Evolutionary conservation across 2,329 filamentous ascomycete genomes (phyloP).

Genomic region (Elsinoe perseae): DNA sequence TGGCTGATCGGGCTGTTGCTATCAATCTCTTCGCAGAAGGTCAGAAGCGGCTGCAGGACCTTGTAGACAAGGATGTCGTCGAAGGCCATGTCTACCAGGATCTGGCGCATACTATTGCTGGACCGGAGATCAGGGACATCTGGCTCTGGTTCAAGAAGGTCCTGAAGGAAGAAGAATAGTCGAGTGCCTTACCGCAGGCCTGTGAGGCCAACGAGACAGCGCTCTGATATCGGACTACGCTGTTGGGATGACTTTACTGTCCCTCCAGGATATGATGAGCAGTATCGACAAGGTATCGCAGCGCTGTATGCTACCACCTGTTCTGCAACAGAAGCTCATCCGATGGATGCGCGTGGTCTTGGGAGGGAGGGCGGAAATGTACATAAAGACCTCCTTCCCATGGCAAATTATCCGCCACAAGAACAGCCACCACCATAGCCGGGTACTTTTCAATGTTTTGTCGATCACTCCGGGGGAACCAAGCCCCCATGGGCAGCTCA

Average conservation of each 20-base stretch:
- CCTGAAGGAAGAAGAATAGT: conserved; percentile 5
- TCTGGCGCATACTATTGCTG: conserved; percentile 9
- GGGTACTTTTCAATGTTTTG: not conserved
- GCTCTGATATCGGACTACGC: not conserved
- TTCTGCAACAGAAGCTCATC: not conserved
- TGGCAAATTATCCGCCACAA: not conserved
- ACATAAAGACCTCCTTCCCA: not conserved
- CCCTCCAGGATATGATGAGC: not conserved
- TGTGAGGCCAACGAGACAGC: too few species aligned
- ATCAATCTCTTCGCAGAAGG: conserved; percentile 8
- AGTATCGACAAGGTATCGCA: not conserved
- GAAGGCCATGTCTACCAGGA: conserved; percentile 10
- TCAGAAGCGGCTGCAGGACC: conserved; percentile 1
- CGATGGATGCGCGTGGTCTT: not conserved
- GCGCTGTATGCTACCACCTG: not conserved
- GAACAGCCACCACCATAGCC: not conserved
- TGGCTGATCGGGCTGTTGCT: conserved; percentile 6
- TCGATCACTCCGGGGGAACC: not conserved
- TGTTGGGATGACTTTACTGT: not conserved
- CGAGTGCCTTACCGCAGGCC: not conserved
- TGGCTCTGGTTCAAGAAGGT: conserved; percentile 12
- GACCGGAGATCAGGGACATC: conserved; percentile 11
- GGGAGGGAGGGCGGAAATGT: not conserved
- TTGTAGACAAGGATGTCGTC: conserved; percentile 4
- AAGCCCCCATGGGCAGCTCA: not conserved